These are phyloP conservation scores for Nepenthes gracilis DNA, from an alignment of 148 eudicot species.

Conservation along the genomic window DNA sequence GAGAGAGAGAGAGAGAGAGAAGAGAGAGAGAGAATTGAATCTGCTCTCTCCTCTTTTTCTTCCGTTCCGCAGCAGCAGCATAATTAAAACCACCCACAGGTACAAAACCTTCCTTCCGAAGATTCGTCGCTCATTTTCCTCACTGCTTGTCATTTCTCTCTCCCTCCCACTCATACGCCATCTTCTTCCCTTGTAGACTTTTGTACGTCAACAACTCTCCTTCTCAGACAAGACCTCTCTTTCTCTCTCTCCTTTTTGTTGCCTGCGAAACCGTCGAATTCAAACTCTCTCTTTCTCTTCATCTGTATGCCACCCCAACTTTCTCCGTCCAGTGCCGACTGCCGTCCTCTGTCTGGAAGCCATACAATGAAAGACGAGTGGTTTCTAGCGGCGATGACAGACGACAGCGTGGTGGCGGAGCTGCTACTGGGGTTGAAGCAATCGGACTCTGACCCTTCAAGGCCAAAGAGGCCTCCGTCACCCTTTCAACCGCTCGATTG, in stretches of 20 bases:
- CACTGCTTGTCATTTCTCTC: neutral
- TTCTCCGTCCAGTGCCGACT: neutral
- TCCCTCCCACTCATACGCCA: neutral
- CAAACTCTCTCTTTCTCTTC: no score
- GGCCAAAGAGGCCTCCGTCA: neutral
- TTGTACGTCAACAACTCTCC: neutral
- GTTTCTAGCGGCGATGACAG: conserved; percentile 22
- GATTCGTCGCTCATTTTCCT: neutral
- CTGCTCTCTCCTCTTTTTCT: no score
- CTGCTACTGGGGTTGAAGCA: conserved; percentile 21
- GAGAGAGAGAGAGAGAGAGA: neutral
- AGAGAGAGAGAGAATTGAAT: neutral
- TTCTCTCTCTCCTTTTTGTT: neutral
- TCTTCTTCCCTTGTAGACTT: no score
- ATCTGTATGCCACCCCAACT: no score
- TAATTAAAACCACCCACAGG: conserved; percentile 1
- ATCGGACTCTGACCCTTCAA: neutral
- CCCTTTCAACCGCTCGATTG: conserved; percentile 12
- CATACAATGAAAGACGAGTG: conserved; percentile 19
- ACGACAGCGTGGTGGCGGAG: conserved; percentile 28
- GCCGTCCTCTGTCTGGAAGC: neutral
- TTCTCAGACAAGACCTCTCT: neutral
- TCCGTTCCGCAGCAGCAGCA: neutral
- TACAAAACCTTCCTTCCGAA: neutral
- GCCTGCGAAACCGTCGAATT: neutral